Evolutionary conservation across 257 asterid species (phyloP).

Genomic region (Solanum pennellii): DNA sequence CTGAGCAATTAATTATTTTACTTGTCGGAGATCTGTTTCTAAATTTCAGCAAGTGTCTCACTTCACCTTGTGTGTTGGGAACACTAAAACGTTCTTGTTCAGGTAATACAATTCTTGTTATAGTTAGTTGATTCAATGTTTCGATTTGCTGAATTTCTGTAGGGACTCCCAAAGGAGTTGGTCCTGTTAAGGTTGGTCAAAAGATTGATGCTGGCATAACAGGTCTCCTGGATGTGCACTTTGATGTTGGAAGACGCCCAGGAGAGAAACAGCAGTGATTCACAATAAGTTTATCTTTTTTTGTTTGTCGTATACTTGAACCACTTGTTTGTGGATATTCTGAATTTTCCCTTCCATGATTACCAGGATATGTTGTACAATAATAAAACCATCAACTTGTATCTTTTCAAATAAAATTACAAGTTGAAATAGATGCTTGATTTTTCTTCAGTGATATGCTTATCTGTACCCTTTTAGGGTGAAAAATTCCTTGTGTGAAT

Average conservation of each 20-base stretch:
- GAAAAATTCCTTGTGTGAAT: not conserved
- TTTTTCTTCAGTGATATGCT: not conserved
- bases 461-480: not conserved
- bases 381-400: not conserved
- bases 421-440: not conserved
- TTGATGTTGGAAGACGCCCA: slow-evolving; percentile 55
- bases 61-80: not conserved
- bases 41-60: not conserved
- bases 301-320: not conserved
- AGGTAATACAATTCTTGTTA: not conserved
- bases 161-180: slow-evolving; percentile 95
- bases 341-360: not conserved
- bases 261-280: slow-evolving; percentile 12
- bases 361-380: not conserved
- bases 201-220: slow-evolving; percentile 87
- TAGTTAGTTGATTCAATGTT: not conserved
- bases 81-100: not conserved
- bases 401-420: not conserved
- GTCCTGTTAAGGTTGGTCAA: slow-evolving; percentile 84
- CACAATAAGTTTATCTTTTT: not conserved
- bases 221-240: slow-evolving; percentile 62
- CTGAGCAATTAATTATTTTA: not conserved
- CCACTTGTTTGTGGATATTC: not conserved
- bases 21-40: not conserved
- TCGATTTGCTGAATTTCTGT: slow-evolving; percentile 5